phyloP scores from a whole-genome alignment of 768 basidiomycete genomes.

The Royoungia palumana region DNA sequence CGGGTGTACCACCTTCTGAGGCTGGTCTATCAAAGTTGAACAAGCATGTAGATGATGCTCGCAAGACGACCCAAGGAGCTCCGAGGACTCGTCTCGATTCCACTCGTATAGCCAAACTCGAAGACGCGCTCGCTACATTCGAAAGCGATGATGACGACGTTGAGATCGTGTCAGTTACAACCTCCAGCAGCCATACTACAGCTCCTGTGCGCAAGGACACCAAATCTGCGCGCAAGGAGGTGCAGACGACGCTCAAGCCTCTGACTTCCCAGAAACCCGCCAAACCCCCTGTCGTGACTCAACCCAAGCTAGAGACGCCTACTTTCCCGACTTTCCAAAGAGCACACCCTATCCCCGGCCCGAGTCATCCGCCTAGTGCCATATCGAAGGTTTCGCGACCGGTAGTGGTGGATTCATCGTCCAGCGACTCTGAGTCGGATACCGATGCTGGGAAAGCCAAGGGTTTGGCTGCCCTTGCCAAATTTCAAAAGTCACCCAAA shows the following conservation, averaged over 20 bases:
- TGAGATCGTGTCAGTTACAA: conserved; percentile 45
- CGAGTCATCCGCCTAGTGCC: conserved; percentile 29
- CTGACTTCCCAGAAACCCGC: conserved; percentile 11
- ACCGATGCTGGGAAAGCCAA: conserved; percentile 41
- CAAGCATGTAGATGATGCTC: conserved; percentile 59
- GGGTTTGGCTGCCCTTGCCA: conserved; percentile 52
- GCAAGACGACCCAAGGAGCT: conserved; percentile 43
- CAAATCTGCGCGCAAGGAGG: conserved; percentile 19
- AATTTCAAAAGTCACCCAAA: conserved; percentile 59
- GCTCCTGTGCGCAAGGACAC: conserved; percentile 7
- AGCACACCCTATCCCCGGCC: conserved; percentile 30
- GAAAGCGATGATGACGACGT: conserved; percentile 61
- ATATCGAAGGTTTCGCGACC: conserved; percentile 5
- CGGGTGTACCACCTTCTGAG: conserved; percentile 51
- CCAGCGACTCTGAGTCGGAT: conserved; percentile 47
- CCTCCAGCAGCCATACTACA: conserved; percentile 12
- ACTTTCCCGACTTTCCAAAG: conserved; percentile 45
- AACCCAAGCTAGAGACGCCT: conserved; percentile 36
- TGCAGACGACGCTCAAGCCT: conserved; percentile 19
- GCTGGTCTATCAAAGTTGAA: conserved; percentile 62
- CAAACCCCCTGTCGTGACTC: conserved; percentile 17
- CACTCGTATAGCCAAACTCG: conserved; percentile 59
- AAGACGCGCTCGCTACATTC: conserved; percentile 63
- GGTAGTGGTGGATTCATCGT: conserved; percentile 29
- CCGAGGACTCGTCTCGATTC: conserved; percentile 51